Evolutionary conservation across 31 red algal species (phyloP).

Genomic region (Endocladia muricata): DNA sequence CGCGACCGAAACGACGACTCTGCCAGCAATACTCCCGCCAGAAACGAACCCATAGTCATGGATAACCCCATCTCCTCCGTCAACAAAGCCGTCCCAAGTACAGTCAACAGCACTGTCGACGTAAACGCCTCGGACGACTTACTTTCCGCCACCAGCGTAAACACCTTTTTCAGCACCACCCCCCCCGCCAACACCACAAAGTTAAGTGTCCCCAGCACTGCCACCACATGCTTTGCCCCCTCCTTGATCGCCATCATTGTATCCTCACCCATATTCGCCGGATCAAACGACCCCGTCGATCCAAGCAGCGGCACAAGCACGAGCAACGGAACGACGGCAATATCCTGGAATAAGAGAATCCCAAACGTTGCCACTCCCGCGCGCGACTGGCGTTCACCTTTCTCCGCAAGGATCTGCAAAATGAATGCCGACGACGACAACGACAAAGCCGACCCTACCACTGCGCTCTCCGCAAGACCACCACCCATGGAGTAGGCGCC

Average conservation of each 20-base stretch:
- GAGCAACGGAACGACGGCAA: conserved; percentile 87
- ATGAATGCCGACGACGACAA: conserved; percentile 92
- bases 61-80: conserved; percentile 90
- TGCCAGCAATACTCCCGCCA: conserved; percentile 89
- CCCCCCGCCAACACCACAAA: conserved; percentile 78
- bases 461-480: conserved; percentile 62
- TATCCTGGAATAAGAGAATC: conserved; percentile 92
- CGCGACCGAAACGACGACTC: conserved; percentile 77
- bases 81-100: conserved; percentile 74
- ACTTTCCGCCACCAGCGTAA: conserved; percentile 73
- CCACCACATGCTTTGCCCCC: conserved; percentile 50
- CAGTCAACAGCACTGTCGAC: conserved; percentile 77
- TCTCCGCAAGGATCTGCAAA: conserved; percentile 87
- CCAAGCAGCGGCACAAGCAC: conserved; percentile 85
- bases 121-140: conserved; percentile 81
- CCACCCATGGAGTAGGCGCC: conserved; percentile 87
- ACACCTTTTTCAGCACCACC: conserved; percentile 64
- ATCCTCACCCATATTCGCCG: conserved; percentile 27
- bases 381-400: conserved; percentile 71
- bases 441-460: conserved; percentile 74
- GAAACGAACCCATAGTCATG: conserved; percentile 89
- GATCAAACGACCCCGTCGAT: conserved; percentile 17
- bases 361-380: conserved; percentile 80
- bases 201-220: conserved; percentile 53
- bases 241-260: conserved; percentile 30